Evolutionary conservation across 2,329 filamentous ascomycete genomes (phyloP).

Genomic region (Ampelomyces quisqualis): DNA sequence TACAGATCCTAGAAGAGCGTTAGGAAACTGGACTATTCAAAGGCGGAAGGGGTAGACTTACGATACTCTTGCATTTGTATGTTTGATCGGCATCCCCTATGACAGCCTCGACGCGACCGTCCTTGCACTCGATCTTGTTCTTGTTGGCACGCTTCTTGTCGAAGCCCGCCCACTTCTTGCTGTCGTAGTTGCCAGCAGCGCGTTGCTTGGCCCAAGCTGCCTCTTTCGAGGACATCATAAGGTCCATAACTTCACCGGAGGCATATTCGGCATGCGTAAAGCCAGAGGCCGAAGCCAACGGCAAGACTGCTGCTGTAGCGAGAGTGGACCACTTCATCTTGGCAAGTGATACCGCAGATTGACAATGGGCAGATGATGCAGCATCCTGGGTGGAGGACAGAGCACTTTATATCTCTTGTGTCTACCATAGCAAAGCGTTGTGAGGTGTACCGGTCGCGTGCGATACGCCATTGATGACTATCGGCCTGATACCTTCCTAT

Average conservation of each 20-base stretch:
- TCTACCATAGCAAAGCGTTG: conserved; percentile 5
- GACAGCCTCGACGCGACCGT: conserved; percentile 42
- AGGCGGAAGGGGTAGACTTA: too few species aligned
- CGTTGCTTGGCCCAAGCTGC: conserved; percentile 38
- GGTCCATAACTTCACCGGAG: conserved; percentile 37
- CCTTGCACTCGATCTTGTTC: conserved; percentile 34
- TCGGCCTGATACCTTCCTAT: conserved; percentile 38
- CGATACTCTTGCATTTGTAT: too few species aligned
- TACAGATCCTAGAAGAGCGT: conserved; percentile 52
- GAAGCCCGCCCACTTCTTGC: conserved; percentile 36
- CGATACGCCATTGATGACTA: conserved; percentile 17
- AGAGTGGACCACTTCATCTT: conserved; percentile 40
- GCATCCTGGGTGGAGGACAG: conserved; percentile 11
- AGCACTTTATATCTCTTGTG: conserved; percentile 16
- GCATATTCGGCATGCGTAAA: conserved; percentile 35
- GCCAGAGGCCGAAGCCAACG: conserved; percentile 32
- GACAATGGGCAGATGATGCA: conserved; percentile 24
- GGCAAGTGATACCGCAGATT: conserved; percentile 22
- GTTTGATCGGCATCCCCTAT: conserved; percentile 40
- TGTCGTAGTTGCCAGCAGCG: conserved; percentile 35
- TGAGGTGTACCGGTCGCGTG: conserved; percentile 15
- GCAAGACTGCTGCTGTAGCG: conserved; percentile 31
- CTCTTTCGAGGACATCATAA: conserved; percentile 41
- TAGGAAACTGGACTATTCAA: too few species aligned
- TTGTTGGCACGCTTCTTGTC: conserved; percentile 29